These are phyloP conservation scores for Aotearoamyces nothofagi DNA, from an alignment of 2,329 filamentous ascomycete genomes.

Conservation along the genomic window DNA sequence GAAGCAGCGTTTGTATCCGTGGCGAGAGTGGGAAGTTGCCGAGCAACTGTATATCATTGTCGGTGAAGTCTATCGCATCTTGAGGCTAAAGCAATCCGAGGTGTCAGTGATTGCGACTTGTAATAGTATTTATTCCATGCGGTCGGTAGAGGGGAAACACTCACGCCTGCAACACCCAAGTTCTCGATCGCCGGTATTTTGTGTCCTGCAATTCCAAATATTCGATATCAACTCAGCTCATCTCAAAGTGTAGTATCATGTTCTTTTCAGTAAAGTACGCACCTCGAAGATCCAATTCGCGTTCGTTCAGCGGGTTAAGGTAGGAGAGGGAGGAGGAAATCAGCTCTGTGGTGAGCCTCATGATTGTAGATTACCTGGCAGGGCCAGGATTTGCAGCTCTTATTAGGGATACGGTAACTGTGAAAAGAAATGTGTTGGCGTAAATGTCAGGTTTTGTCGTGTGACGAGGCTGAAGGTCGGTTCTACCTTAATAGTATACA, in stretches of 20 bases:
- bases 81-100: slow-evolving; percentile 55
- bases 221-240: slow-evolving; percentile 72
- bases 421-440: too few relatives aligned
- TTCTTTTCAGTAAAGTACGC: slow-evolving; percentile 72
- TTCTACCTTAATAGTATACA: too few relatives aligned
- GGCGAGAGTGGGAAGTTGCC: slow-evolving; percentile 88
- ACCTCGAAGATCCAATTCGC: slow-evolving; percentile 99
- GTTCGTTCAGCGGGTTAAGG: slow-evolving; percentile 96
- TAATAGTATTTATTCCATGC: too few relatives aligned
- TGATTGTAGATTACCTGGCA: too few relatives aligned
- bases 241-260: slow-evolving; percentile 80
- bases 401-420: too few relatives aligned
- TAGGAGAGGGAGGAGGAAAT: slow-evolving; percentile 93
- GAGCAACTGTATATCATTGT: slow-evolving; percentile 86
- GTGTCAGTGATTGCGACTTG: not conserved
- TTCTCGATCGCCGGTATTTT: slow-evolving; percentile 98
- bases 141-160: slow-evolving; percentile 28
- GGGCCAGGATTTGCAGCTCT: too few relatives aligned
- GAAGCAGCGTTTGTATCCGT: slow-evolving; percentile 72
- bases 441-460: too few relatives aligned
- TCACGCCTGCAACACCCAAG: slow-evolving; percentile 80
- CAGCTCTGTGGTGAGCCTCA: slow-evolving; percentile 93
- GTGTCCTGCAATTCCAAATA: slow-evolving; percentile 60
- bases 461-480: too few relatives aligned
- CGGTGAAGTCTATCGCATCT: slow-evolving; percentile 95